A percentile compares a stretch with the other conserved stretches of the same genome.
Evolutionary conservation across 2,329 filamentous ascomycete species (phyloP).

Genomic region (Byssochlamys sp.): DNA sequence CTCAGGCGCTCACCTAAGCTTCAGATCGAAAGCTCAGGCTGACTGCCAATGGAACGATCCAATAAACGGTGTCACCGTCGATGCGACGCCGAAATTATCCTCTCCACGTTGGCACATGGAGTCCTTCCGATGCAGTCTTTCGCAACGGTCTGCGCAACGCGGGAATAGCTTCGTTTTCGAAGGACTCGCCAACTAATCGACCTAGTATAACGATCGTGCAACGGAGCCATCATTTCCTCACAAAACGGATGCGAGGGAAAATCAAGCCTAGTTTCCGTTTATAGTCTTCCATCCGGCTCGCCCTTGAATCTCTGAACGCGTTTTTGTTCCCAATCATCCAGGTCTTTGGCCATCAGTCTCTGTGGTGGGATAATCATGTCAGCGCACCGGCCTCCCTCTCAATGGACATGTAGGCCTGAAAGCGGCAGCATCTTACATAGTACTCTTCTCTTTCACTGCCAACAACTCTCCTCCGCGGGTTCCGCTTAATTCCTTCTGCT

Average conservation of each 20-base stretch:
- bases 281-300: constrained; percentile 76
- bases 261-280: constrained; percentile 15
- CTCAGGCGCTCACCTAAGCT: not conserved
- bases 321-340: constrained; percentile 96
- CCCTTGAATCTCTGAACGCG: constrained; percentile 80
- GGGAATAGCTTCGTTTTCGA: not conserved
- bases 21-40: not conserved
- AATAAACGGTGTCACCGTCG: not conserved
- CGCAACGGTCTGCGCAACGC: not conserved
- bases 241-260: not conserved
- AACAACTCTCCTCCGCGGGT: constrained; percentile 34
- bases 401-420: not conserved
- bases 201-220: not conserved
- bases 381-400: not conserved
- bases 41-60: not conserved
- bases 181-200: not conserved
- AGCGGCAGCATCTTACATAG: constrained; percentile 25
- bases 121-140: not conserved
- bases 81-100: not conserved
- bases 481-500: constrained; percentile 64
- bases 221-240: not conserved
- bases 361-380: constrained; percentile 25
- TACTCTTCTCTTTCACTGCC: constrained; percentile 39
- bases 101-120: not conserved
- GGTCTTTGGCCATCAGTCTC: constrained; percentile 75